These are phyloP conservation scores for Cyberlindnera amylophila DNA, from an alignment of 805 yeast species.

Conservation along the genomic window DNA sequence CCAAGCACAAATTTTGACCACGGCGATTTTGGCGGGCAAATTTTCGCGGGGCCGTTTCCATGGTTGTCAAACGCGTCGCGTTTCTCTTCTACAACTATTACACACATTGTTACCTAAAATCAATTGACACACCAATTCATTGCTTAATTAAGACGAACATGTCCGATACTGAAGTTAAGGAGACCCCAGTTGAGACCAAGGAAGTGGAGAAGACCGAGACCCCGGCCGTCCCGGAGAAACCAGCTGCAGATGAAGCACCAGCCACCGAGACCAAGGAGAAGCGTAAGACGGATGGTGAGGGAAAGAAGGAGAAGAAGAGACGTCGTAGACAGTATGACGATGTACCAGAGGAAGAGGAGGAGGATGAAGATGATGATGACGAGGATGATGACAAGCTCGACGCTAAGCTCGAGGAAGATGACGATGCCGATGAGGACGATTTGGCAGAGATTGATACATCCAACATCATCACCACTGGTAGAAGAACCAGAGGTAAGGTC, in stretches of 20 bases:
- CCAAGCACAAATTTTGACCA: neutral
- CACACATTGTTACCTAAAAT: neutral
- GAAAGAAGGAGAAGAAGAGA: slow-evolving; percentile 45
- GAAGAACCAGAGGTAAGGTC: slow-evolving; percentile 88
- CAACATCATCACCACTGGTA: slow-evolving; percentile 78
- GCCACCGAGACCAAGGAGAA: slow-evolving; percentile 13
- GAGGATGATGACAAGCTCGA: slow-evolving; percentile 52
- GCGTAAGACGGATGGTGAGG: slow-evolving; percentile 25
- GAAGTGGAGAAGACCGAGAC: neutral
- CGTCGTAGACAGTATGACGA: slow-evolving; percentile 61
- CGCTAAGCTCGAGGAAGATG: slow-evolving; percentile 39
- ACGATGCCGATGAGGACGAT: slow-evolving; percentile 75
- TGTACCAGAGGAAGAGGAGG: slow-evolving; percentile 52
- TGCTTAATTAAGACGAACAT: slow-evolving; percentile 11
- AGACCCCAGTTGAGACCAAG: slow-evolving; percentile 2
- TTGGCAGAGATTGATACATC: slow-evolving; percentile 74
- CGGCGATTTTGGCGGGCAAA: slow-evolving; percentile 1
- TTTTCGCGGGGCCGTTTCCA: slow-evolving; percentile 1
- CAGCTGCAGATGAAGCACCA: slow-evolving; percentile 12
- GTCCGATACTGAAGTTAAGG: slow-evolving; percentile 25
- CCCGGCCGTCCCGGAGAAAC: neutral
- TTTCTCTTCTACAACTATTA: neutral
- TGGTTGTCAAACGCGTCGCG: neutral
- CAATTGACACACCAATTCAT: neutral
- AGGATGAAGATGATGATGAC: slow-evolving; percentile 43